Conservation (phyloP, 1,284 basidiomycete genomes). For the Ganoderma sinense region DNA sequence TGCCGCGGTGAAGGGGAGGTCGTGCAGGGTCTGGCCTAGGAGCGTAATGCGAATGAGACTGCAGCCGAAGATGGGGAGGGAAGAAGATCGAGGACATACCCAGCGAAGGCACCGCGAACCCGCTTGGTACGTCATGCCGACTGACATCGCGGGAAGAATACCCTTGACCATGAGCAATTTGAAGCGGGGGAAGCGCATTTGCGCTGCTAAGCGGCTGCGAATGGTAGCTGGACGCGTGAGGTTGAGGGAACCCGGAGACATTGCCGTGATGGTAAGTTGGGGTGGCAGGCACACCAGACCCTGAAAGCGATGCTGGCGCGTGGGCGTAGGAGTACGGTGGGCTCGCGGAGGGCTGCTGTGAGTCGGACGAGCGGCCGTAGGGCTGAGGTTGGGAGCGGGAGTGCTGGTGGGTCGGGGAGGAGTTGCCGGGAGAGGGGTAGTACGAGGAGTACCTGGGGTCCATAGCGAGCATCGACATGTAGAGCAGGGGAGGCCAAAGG, state of each 20-base stretch:
- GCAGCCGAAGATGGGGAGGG: constrained; percentile 6
- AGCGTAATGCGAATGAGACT: constrained; percentile 9
- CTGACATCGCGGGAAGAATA: constrained; percentile 24
- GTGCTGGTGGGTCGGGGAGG: constrained; percentile 16
- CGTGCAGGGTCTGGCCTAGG: constrained; percentile 29
- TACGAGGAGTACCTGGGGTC: constrained; percentile 27
- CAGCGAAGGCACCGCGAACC: constrained; percentile 23
- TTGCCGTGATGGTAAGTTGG: constrained; percentile 15
- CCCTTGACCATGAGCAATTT: constrained; percentile 11
- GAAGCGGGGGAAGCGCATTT: constrained; percentile 23
- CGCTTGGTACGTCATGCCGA: constrained; percentile 25
- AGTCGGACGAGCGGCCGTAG: constrained; percentile 25
- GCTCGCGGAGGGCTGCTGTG: constrained; percentile 9
- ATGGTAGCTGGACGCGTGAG: constrained; percentile 18
- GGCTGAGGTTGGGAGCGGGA: constrained; percentile 10
- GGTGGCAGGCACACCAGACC: constrained; percentile 6
- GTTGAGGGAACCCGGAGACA: constrained; percentile 13
- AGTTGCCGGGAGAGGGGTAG: constrained; percentile 22
- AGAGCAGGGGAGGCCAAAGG: not conserved
- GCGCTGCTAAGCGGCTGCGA: constrained; percentile 15
- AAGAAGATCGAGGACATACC: constrained; percentile 15
- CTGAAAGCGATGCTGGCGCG: constrained; percentile 8
- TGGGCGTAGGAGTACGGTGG: constrained; percentile 21
- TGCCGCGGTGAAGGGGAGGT: constrained; percentile 28
- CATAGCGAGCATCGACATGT: constrained; percentile 28